Evolutionary conservation across 2,329 filamentous ascomycete species (phyloP).

Genomic region (Colletotrichum aenigma): DNA sequence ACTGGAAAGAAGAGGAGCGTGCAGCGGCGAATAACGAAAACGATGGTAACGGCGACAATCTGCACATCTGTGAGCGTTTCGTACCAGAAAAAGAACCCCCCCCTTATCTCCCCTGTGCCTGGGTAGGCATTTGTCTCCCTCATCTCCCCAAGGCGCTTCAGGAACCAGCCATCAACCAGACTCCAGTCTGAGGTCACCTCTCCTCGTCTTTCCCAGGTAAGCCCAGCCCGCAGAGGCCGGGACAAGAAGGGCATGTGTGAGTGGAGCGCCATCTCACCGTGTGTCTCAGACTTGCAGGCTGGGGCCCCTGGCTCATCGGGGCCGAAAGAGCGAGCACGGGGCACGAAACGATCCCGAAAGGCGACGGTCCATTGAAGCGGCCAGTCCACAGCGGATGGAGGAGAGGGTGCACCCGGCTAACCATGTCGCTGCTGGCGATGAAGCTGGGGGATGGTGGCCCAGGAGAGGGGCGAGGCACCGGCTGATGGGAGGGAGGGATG

Average conservation of each 20-base stretch:
- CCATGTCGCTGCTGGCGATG: neutral
- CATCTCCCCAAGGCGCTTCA: neutral
- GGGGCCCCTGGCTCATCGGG: constrained; percentile 7
- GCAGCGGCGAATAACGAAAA: neutral
- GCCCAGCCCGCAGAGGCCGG: neutral
- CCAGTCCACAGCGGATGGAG: constrained; percentile 5
- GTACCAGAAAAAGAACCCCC: neutral
- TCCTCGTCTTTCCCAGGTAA: neutral
- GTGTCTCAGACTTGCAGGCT: constrained; percentile 13
- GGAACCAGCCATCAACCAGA: neutral
- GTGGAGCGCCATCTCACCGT: constrained; percentile 12
- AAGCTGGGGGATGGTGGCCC: constrained; percentile 1
- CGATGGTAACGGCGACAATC: neutral
- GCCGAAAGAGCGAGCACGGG: neutral
- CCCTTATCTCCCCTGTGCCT: neutral
- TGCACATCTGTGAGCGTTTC: neutral
- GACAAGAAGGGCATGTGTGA: neutral
- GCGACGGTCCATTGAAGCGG: neutral
- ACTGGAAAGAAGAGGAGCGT: neutral
- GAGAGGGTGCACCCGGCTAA: constrained; percentile 13
- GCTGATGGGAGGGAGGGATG: neutral
- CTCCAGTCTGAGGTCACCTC: neutral
- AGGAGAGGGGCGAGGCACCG: neutral
- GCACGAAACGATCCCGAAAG: neutral
- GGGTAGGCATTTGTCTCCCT: neutral